phyloP scores from a whole-genome alignment of 164 flowering plant genomes.

The Liquidambar formosana region DNA sequence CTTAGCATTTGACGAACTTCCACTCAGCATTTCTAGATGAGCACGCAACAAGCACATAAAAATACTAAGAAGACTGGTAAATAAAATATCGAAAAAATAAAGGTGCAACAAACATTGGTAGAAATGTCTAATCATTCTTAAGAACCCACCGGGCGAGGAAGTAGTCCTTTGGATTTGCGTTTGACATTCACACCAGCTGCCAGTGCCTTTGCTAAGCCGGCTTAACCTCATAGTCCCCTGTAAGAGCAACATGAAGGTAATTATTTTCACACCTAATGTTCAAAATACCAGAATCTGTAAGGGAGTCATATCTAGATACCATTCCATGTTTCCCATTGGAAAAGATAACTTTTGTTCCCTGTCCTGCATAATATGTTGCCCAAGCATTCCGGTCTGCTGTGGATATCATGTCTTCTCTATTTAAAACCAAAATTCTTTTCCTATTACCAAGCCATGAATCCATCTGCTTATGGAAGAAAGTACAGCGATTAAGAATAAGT shows the following conservation, averaged over 20 bases:
- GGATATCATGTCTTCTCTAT: conserved; percentile 99
- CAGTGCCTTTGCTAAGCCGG: conserved; percentile 80
- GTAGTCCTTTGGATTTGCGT: conserved; percentile 86
- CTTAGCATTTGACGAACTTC: too few species aligned
- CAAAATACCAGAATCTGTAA: conserved; percentile 7
- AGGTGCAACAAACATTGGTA: too few species aligned
- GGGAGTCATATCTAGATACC: conserved; percentile 42
- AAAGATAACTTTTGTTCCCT: conserved; percentile 77
- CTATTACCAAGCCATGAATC: conserved; percentile 88
- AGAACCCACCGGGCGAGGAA: conserved; percentile 80
- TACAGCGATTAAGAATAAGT: not conserved
- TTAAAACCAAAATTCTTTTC: conserved; percentile 79
- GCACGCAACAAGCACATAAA: not conserved
- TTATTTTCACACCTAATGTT: not conserved
- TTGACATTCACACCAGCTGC: conserved; percentile 81
- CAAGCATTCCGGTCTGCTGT: conserved; percentile 87
- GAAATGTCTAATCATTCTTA: not conserved
- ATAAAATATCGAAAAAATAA: not conserved
- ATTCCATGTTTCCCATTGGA: conserved; percentile 93
- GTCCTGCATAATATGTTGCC: conserved; percentile 81
- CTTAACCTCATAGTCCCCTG: conserved; percentile 88
- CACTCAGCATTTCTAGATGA: not conserved
- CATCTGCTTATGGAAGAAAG: conserved; percentile 52
- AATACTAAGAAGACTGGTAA: too few species aligned
- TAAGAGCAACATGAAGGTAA: conserved; percentile 10